Percentiles rank a stretch among this genome's conserved stretches.
Conservation (phyloP, 306 rosid genomes). For the Medicago ruthenica region DNA sequence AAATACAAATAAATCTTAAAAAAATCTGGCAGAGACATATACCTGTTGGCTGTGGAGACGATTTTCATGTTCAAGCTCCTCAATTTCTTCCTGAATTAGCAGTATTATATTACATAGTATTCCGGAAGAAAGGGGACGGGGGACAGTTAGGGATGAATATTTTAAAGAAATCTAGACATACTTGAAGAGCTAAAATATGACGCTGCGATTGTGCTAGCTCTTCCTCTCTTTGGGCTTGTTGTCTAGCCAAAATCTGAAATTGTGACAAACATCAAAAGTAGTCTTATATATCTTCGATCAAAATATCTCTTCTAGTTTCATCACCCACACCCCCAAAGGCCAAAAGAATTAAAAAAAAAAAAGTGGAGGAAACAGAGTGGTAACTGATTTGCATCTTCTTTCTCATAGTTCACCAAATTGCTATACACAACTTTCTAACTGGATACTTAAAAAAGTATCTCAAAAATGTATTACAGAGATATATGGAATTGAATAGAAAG, state of each 20-base stretch:
- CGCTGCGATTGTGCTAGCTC: conserved; percentile 93
- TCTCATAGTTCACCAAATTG: conserved; percentile 23
- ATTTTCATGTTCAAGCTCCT: conserved; percentile 97
- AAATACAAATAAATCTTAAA: conserved; percentile 35
- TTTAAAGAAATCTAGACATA: conserved; percentile 49
- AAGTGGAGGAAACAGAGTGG: neutral
- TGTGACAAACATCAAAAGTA: conserved; percentile 31
- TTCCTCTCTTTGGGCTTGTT: conserved; percentile 99
- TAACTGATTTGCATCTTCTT: conserved; percentile 20
- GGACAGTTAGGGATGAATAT: conserved; percentile 22
- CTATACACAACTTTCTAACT: conserved; percentile 24
- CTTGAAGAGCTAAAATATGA: conserved; percentile 98
- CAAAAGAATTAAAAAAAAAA: neutral
- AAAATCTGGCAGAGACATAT: conserved; percentile 27
- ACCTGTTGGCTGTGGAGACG: conserved; percentile 98
- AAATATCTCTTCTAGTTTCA: conserved; percentile 13
- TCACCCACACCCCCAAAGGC: neutral
- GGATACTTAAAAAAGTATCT: conserved; percentile 1
- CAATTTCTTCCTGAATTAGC: conserved; percentile 85
- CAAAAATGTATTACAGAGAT: conserved; percentile 23
- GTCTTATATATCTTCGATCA: conserved; percentile 3
- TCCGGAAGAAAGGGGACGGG: neutral
- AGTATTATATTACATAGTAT: conserved; percentile 41
- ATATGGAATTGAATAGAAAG: conserved; percentile 13
- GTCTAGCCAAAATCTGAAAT: conserved; percentile 94